Conservation (phyloP, 352 stramenopile genomes). For the Aphanomyces invadans region DNA sequence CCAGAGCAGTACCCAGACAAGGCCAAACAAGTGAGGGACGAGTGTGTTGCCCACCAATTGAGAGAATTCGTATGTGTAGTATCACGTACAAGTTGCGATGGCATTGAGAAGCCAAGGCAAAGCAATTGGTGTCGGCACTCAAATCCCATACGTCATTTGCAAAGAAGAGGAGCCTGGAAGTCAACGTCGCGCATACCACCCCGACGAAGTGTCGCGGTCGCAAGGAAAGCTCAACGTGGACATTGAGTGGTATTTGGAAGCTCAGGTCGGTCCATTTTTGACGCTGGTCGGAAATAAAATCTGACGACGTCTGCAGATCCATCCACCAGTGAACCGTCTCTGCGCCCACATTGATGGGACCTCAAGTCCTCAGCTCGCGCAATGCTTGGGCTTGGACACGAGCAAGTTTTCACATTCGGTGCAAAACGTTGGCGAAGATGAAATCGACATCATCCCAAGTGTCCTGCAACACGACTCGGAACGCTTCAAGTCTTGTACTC, state of each 20-base stretch:
- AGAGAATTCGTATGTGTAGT: slow-evolving; percentile 25
- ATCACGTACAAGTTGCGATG: slow-evolving; percentile 97
- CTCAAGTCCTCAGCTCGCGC: slow-evolving; percentile 88
- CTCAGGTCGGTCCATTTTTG: slow-evolving; percentile 33
- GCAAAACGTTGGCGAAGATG: slow-evolving; percentile 74
- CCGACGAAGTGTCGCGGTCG: slow-evolving; percentile 73
- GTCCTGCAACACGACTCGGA: slow-evolving; percentile 83
- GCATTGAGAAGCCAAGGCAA: slow-evolving; percentile 92
- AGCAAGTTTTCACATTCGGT: slow-evolving; percentile 87
- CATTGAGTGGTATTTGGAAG: slow-evolving; percentile 96
- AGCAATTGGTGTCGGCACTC: slow-evolving; percentile 95
- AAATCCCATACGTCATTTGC: slow-evolving; percentile 98
- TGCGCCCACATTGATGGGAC: slow-evolving; percentile 98
- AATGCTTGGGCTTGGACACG: slow-evolving; percentile 95
- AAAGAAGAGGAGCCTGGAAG: slow-evolving; percentile 72
- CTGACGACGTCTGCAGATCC: no score
- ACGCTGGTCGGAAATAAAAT: no score
- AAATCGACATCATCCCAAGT: slow-evolving; percentile 77
- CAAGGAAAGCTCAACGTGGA: slow-evolving; percentile 86
- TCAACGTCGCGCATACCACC: slow-evolving; percentile 72
- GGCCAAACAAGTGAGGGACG: slow-evolving; percentile 78
- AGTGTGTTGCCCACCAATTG: slow-evolving; percentile 3
- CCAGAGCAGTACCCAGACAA: slow-evolving; percentile 96
- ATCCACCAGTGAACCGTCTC: slow-evolving; percentile 96
- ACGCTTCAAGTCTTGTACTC: slow-evolving; percentile 80